phyloP scores from a whole-genome alignment of 1,284 basidiomycete genomes.

The Sphagnurus paluster region DNA sequence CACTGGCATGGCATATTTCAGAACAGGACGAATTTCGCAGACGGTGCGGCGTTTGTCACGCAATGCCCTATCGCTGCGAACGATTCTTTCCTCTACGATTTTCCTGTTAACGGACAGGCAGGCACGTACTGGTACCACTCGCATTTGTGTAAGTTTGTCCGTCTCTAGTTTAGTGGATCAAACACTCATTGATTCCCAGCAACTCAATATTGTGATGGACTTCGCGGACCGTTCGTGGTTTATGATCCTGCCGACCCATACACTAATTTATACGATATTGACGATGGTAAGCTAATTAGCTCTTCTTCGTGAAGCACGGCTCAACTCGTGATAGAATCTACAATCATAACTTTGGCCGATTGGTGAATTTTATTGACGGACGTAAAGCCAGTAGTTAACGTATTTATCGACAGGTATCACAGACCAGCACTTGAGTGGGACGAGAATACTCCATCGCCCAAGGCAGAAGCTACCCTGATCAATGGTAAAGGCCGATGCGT shows the following conservation, averaged over 20 bases:
- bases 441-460: neutral
- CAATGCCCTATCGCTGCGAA: slow-evolving; percentile 34
- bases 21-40: slow-evolving; percentile 32
- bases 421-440: neutral
- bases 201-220: neutral
- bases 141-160: slow-evolving; percentile 31
- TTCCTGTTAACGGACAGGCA: slow-evolving; percentile 29
- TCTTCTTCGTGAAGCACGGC: neutral
- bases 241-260: neutral
- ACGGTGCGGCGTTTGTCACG: slow-evolving; percentile 36
- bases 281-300: neutral
- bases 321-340: slow-evolving; percentile 25
- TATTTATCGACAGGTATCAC: slow-evolving; percentile 6
- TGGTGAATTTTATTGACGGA: slow-evolving; percentile 36
- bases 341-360: slow-evolving; percentile 40
- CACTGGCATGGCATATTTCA: slow-evolving; percentile 39
- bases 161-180: neutral
- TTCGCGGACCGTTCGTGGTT: neutral
- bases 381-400: slow-evolving; percentile 11
- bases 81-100: slow-evolving; percentile 32
- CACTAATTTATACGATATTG: neutral
- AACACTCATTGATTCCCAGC: neutral
- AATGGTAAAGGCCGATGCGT: slow-evolving; percentile 44
- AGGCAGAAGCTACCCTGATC: slow-evolving; percentile 49
- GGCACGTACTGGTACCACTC: slow-evolving; percentile 50